Percentiles rank a stretch among this genome's conserved stretches.
Conservation (phyloP, 306 rosid genomes). For the Macrotyloma uniflorum region DNA sequence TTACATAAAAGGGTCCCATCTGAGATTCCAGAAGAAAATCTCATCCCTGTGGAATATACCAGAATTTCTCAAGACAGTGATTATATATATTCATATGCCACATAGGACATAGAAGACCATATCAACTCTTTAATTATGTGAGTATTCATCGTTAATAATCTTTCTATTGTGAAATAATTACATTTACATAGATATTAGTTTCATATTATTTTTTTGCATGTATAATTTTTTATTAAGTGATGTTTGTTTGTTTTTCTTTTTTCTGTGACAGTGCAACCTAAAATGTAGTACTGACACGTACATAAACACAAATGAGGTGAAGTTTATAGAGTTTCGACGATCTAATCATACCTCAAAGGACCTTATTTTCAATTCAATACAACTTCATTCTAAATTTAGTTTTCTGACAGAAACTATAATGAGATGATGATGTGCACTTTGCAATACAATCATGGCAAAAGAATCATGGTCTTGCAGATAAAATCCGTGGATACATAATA, state of each 20-base stretch:
- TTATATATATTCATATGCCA: background rate
- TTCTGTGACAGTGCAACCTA: background rate
- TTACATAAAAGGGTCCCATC: too few relatives aligned
- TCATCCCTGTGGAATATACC: background rate
- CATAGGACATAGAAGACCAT: background rate
- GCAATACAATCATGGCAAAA: too few relatives aligned
- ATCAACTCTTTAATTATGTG: background rate
- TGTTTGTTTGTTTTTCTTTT: too few relatives aligned
- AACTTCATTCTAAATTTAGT: background rate
- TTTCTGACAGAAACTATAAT: background rate
- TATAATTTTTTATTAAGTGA: too few relatives aligned
- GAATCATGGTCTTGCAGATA: too few relatives aligned
- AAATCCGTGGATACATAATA: too few relatives aligned
- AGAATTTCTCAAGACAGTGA: background rate
- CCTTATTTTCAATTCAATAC: background rate
- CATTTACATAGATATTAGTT: too few relatives aligned
- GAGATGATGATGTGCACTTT: background rate
- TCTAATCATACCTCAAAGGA: background rate
- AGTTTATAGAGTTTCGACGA: background rate
- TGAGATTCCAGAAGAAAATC: background rate
- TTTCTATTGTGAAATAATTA: too few relatives aligned
- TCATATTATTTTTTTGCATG: too few relatives aligned
- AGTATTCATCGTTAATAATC: too few relatives aligned
- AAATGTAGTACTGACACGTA: background rate
- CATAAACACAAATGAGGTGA: background rate